Base-by-base conservation (phyloP, 2,329 filamentous ascomycete genomes). In the Cyphellophora attinorum region DNA sequence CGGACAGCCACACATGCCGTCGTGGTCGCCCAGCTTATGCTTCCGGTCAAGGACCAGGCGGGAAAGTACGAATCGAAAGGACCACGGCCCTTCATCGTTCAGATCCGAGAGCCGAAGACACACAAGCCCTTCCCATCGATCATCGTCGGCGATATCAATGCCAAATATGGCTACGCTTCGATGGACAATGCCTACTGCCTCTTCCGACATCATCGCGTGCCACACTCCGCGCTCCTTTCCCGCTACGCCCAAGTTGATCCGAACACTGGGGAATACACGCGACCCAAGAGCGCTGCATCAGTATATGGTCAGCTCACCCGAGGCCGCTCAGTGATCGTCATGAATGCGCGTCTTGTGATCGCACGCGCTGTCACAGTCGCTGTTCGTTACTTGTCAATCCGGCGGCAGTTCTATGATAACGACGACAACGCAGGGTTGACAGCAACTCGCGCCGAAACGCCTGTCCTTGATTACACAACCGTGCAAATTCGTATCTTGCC, bases 121-220 rank as follows among this genome's bases (percentile, higher is more conserved):
- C 62, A 70, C 39, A 53, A 61, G 40, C 62, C 67, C 10, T 46
- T 70, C 4, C 44, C 58, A 4, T 65, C 65, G 2, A 65, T 72
- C 34, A 59, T 64, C 2, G 62, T 72, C 11, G 67, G 67, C n/a
- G 67, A 72, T 40, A 70, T 72, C 43, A 68, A 68, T 3, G 65
- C 67, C n/a, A 72, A 71, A 38, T 70, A 71, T 46, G 68, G 67
- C 6, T 71, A 71, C 41, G 59, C 64, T 14, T 59, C 58, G 3
- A 68, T 68, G 66, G 65, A 71, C 39, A 70, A 70, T 37, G 67
- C 63, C 0, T 71, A 71, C 48, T 66, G 70, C 62, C 57, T 72
- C 4, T 70, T 71, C 51, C 51, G 70, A 38, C 53, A 65, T 27
- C 58, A 60, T 42, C 53, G 60, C 18, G 51, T 70, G 4, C 62